Percentiles rank a stretch among this genome's conserved stretches.
Evolutionary conservation across 352 stramenopile genomes (phyloP).

Genomic region (Globisporangium apiculatum): DNA sequence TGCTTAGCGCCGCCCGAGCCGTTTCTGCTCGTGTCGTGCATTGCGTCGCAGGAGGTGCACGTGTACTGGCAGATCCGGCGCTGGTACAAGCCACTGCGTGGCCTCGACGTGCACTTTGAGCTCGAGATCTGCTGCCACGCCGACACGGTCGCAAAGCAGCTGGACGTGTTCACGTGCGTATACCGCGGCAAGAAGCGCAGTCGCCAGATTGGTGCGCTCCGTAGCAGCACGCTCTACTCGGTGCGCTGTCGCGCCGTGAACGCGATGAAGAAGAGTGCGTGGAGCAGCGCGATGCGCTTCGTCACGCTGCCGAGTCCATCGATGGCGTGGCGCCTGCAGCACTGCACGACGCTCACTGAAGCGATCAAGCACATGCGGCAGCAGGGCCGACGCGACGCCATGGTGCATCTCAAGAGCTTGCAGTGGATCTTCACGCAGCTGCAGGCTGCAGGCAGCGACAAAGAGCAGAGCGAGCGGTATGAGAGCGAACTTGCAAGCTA

Average conservation of each 20-base stretch:
- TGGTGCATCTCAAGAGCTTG: conserved; percentile 26
- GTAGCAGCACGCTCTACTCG: conserved; percentile 33
- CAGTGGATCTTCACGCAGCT: conserved; percentile 50
- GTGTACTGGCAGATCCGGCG: conserved; percentile 54
- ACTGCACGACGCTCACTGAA: conserved; percentile 41
- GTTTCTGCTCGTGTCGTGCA: conserved; percentile 42
- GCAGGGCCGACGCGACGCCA: conserved; percentile 14
- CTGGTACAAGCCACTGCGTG: conserved; percentile 30
- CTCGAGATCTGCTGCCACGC: conserved; percentile 43
- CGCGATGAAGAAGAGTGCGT: conserved; percentile 39
- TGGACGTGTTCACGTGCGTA: conserved; percentile 30
- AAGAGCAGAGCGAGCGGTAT: conserved; percentile 17
- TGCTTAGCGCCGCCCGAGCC: conserved; percentile 40
- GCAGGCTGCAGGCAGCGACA: conserved; percentile 17
- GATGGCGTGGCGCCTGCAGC: conserved; percentile 43
- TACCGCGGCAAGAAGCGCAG: conserved; percentile 29
- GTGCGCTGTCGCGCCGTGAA: conserved; percentile 46
- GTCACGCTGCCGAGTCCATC: conserved; percentile 43
- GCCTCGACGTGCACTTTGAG: conserved; percentile 38
- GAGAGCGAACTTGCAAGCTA: conserved; percentile 27
- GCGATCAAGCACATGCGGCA: conserved; percentile 32
- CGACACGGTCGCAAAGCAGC: conserved; percentile 3
- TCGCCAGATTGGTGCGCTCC: conserved; percentile 25
- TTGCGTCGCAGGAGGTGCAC: conserved; percentile 32
- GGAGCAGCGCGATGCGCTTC: conserved; percentile 42